Evolutionary conservation across 2,329 filamentous ascomycete genomes (phyloP), one percentile per base, ranked within the genome.

Genomic region (Sporothrix humicola): DNA sequence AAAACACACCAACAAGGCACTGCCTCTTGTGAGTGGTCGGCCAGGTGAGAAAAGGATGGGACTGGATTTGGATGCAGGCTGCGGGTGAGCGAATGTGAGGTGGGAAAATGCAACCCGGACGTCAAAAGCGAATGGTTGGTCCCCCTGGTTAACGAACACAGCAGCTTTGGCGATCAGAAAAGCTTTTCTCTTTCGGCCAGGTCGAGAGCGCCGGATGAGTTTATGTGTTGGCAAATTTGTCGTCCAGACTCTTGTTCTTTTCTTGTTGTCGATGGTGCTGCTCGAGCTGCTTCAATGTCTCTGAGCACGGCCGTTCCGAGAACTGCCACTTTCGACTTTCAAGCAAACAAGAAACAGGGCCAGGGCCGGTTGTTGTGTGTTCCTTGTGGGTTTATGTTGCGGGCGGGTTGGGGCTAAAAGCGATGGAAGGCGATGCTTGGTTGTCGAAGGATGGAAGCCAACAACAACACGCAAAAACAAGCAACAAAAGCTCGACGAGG

Each of bases 1-100:
- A 72, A 63, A 65, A 72, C 70, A 72, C 69, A 72, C 70, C 48
- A 63, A 48, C 71, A 37, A 48, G 44, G 71, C 50, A 69, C 66
- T 37, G 50, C 66, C 31, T 69, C 31, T 50, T 56, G 26, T 69
- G 48, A 54, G 66, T 69, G 65, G 46, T 20, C 44, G 65, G 46
- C 13, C 44, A 65, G 58, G 59, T 26, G 37, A 23, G 48, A 63
- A 72, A 63, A 72, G n/a, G 71, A 46, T 48, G 56, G 31, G 31
- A 37, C 31, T 37, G 31, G 54, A 50, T 37, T 7, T 37, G 31
- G 54, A 50, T 37, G 59, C 71, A 58, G 48, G 46, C 61, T 69
- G 65, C 26, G 26, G 7, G 46, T 69, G 65, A 69, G 46, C 31
- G 66, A 69, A 20, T 42, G 48, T 54, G 31, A 56, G 50, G 17